Conservation (phyloP, 169 alveolate species). For the Plasmodium gallinaceum region DNA sequence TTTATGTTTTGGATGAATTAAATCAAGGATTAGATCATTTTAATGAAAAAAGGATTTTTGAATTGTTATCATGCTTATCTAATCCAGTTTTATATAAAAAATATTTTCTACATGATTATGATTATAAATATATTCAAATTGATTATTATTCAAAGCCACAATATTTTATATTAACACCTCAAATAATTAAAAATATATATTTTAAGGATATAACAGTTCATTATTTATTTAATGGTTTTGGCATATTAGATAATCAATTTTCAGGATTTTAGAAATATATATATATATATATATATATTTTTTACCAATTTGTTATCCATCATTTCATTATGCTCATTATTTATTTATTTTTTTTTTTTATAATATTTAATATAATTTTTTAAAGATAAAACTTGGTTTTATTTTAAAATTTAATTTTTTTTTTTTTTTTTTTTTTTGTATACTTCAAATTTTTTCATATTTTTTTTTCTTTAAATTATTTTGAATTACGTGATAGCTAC, state of each 20-base stretch:
- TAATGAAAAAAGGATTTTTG: conserved; percentile 81
- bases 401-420: too few relatives aligned
- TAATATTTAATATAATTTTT: neutral
- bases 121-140: conserved; percentile 25
- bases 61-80: conserved; percentile 64
- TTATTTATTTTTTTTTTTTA: neutral
- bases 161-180: conserved; percentile 85
- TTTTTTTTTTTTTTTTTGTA: neutral
- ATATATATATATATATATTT: too few relatives aligned
- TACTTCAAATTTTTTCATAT: too few relatives aligned
- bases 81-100: conserved; percentile 20
- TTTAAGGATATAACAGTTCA: conserved; percentile 60
- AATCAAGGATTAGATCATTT: conserved; percentile 85
- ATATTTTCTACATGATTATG: conserved; percentile 15
- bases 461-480: too few relatives aligned
- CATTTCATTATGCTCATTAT: too few relatives aligned
- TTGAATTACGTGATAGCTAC: too few relatives aligned
- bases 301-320: too few relatives aligned
- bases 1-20: conserved; percentile 84
- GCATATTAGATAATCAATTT: conserved; percentile 33
- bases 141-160: conserved; percentile 79
- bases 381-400: too few relatives aligned
- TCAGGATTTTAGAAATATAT: neutral
- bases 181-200: conserved; percentile 63
- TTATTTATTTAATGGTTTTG: conserved; percentile 59